These are phyloP conservation scores for Cryptosporidium parvum DNA, from an alignment of 169 alveolate species.

Conservation along the genomic window DNA sequence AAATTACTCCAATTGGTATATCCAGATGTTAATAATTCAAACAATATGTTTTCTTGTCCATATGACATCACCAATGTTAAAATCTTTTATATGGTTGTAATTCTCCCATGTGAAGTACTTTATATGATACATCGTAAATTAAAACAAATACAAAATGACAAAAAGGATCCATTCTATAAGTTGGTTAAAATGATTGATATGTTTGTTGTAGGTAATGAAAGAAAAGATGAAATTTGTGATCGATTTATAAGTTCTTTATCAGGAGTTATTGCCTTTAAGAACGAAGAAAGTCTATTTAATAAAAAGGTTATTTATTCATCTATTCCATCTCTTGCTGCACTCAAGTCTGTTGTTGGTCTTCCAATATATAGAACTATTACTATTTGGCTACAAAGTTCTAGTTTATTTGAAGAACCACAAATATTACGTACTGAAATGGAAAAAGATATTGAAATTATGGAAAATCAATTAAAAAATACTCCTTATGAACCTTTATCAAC, in stretches of 20 bases:
- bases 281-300: constrained; percentile 10
- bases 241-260: constrained; percentile 56
- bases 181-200: constrained; percentile 58
- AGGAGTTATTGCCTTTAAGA: constrained; percentile 43
- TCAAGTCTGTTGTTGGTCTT: constrained; percentile 47
- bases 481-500: constrained; percentile 26
- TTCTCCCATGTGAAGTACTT: constrained; percentile 60
- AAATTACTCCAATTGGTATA: constrained; percentile 51
- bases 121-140: constrained; percentile 21
- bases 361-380: constrained; percentile 66
- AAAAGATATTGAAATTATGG: constrained; percentile 3
- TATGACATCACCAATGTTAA: constrained; percentile 51
- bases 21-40: constrained; percentile 17
- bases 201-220: constrained; percentile 61
- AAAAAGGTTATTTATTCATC: constrained; percentile 58
- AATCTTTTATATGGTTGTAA: constrained; percentile 25
- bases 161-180: neutral
- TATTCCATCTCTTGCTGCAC: constrained; percentile 34
- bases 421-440: constrained; percentile 18
- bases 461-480: constrained; percentile 14
- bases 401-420: constrained; percentile 6
- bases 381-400: constrained; percentile 43
- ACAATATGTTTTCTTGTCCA: constrained; percentile 70
- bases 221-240: constrained; percentile 34
- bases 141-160: neutral